Conservation (phyloP, 2,329 filamentous ascomycete genomes). For the Pseudophaeomoniella oleicola region DNA sequence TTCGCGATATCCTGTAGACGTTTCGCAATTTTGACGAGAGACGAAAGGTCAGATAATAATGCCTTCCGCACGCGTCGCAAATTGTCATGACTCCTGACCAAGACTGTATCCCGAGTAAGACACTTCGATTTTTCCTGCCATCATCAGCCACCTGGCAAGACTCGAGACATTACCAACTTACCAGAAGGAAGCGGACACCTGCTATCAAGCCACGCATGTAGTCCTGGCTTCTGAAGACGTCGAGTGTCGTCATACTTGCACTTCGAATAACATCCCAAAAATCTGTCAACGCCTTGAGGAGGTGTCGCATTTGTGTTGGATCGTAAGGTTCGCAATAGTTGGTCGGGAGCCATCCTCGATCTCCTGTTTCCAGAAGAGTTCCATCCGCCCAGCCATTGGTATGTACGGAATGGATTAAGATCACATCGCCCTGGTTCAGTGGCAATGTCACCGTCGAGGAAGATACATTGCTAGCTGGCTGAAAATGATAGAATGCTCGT, state of each 20-base stretch:
- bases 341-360: constrained; percentile 87
- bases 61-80: constrained; percentile 74
- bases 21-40: constrained; percentile 79
- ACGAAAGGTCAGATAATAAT: constrained; percentile 75
- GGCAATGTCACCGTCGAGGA: constrained; percentile 79
- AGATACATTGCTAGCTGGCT: constrained; percentile 60
- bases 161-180: constrained; percentile 33
- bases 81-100: constrained; percentile 60
- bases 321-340: constrained; percentile 97
- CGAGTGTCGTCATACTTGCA: constrained; percentile 57
- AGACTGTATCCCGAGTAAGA: constrained; percentile 62
- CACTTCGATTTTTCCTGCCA: constrained; percentile 73
- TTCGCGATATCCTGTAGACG: constrained; percentile 61
- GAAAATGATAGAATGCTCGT: constrained; percentile 85
- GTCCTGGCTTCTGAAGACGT: constrained; percentile 78
- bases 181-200: constrained; percentile 76
- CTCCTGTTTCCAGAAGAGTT: constrained; percentile 71
- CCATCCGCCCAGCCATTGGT: constrained; percentile 98
- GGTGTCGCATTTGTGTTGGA: constrained; percentile 67
- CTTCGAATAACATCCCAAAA: constrained; percentile 85
- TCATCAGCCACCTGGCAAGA: background rate
- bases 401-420: constrained; percentile 90
- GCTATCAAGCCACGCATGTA: constrained; percentile 90
- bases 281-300: constrained; percentile 74
- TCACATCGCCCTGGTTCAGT: constrained; percentile 78